Percentiles rank a stretch among this genome's conserved stretches.
phyloP scores from a whole-genome alignment of 495 filamentous ascomycete species.

The Tuber umbilicatum region DNA sequence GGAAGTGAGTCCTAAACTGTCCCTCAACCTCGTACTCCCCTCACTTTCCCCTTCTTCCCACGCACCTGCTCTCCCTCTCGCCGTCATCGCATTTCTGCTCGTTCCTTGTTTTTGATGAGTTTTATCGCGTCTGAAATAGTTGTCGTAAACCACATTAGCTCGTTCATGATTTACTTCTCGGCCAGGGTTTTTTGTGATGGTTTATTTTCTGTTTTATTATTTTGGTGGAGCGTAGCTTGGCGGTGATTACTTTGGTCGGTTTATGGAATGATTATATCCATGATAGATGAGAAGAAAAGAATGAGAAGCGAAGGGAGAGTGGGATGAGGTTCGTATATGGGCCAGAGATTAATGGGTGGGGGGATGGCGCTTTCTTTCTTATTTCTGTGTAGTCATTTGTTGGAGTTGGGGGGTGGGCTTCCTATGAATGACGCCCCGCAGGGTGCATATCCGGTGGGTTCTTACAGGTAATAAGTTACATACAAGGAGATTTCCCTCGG shows the following conservation, averaged over 20 bases:
- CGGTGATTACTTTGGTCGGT: background rate
- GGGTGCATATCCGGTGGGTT: background rate
- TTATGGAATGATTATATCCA: background rate
- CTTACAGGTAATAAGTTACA: background rate
- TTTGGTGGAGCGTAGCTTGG: background rate
- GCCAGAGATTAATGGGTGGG: background rate
- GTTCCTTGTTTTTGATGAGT: constrained; percentile 14
- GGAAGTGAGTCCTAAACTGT: constrained; percentile 25
- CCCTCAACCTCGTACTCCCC: background rate
- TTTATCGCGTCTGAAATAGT: constrained; percentile 27
- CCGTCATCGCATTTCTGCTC: background rate
- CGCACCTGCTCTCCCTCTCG: background rate
- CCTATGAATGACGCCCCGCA: background rate
- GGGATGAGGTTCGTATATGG: background rate
- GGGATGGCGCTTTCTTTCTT: background rate
- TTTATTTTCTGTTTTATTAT: background rate
- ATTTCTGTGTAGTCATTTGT: background rate
- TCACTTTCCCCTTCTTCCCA: background rate
- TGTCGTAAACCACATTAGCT: constrained; percentile 30
- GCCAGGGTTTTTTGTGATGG: background rate
- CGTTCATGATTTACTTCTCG: constrained; percentile 17
- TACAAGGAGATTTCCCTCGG: background rate
- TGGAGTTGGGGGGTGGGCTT: constrained; percentile 1
- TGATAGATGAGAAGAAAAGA: background rate
- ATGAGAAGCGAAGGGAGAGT: background rate